Base-by-base conservation (phyloP, 495 filamentous ascomycete genomes). In the Aspergillus biplanus region DNA sequence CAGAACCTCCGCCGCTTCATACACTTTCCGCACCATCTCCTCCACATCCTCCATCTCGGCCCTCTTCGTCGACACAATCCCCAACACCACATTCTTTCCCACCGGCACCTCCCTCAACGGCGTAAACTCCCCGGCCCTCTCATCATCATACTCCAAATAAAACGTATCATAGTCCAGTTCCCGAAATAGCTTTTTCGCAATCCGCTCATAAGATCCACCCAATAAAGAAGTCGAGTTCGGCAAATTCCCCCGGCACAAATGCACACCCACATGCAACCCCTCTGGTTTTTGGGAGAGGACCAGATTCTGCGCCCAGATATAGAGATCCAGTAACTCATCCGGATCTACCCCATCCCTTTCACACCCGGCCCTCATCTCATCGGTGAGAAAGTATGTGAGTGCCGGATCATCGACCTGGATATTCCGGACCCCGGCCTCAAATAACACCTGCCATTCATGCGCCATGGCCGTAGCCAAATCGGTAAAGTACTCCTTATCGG, bases 221-320 rank as follows among this genome's bases (percentile, higher is more conserved):
- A 84, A 83, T 65, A 88, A 87, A 76, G 71, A 83, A 69, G 59
- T 82, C 70, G 76, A 75, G 37, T 69, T 69, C 7, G 75, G 69
- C 60, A 78, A 86, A 69, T 88, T 88, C 11, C 85, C 86, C 13
- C 81, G 71, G 74, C 86, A 89, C 56, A 89, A 74, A 73, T 88
- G 86, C 64, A 89, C 82, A 12, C 85, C 85, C 39, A 88, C 74
- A 56, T 85, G 78, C 74, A 89, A 78, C 64, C 86, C 85, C 35
- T 70, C 72, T 5, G 86, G 85, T n/a, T 78, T 76, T 68, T 80
- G 73, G 32, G 73, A 69, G 65, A 89, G 78, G 65, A 82, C 82
- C n/a, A 78, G 78, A 67, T 88, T 89, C 75, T 87, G 86, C 27
- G 87, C 80, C 47, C 74, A 71, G 49, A 83, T 83, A 68, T 88